Evolutionary conservation across 73 alveolate genomes (phyloP).

Genomic region (Stentor roeselii): DNA sequence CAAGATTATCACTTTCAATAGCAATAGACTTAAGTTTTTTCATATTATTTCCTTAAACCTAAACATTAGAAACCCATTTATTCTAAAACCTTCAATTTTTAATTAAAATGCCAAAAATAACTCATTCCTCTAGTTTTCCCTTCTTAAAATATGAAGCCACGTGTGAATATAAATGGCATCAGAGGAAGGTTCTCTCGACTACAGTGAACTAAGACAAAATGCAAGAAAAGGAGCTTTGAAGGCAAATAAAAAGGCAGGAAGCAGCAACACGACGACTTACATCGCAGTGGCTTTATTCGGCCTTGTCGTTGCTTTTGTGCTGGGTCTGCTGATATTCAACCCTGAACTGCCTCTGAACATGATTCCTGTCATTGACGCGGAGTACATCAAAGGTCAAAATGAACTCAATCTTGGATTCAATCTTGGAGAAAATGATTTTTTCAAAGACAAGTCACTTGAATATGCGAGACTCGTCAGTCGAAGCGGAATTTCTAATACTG

Average conservation of each 20-base stretch:
- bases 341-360: constrained; percentile 48
- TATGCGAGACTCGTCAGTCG: constrained; percentile 57
- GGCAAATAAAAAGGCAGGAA: not conserved
- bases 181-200: not conserved
- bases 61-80: too few relatives aligned
- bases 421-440: constrained; percentile 54
- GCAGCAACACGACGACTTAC: constrained; percentile 28
- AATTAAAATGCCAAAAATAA: too few relatives aligned
- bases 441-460: constrained; percentile 64
- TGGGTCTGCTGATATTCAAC: constrained; percentile 46
- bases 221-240: constrained; percentile 31
- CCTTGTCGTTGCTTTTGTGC: constrained; percentile 33
- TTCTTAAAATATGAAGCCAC: constrained; percentile 18
- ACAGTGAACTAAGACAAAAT: not conserved
- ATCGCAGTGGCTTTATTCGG: constrained; percentile 48
- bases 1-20: too few relatives aligned
- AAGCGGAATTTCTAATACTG: constrained; percentile 57
- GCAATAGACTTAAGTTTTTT: too few relatives aligned
- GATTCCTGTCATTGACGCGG: constrained; percentile 51
- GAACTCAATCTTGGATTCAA: constrained; percentile 43
- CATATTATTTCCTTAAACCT: too few relatives aligned
- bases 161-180: constrained; percentile 21
- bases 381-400: constrained; percentile 42
- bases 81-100: too few relatives aligned
- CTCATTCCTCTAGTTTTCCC: too few relatives aligned